A percentile compares a stretch with the other conserved stretches of the same genome.
Evolutionary conservation across 139 green algal species (phyloP).

Genomic region (Chlamydomonas asymmetrica): DNA sequence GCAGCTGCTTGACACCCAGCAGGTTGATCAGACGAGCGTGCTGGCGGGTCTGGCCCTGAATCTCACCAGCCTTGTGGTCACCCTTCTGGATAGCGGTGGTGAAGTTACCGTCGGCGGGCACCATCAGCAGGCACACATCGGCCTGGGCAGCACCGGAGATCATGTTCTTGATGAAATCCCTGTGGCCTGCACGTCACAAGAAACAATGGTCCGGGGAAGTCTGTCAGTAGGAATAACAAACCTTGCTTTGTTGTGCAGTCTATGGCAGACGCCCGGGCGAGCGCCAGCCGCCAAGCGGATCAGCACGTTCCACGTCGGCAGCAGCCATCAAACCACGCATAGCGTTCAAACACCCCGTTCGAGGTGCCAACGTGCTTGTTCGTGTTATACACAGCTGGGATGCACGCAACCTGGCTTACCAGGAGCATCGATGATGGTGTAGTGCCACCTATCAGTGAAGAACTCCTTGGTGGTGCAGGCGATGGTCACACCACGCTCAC

Average conservation of each 20-base stretch:
- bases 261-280: too few relatives aligned
- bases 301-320: too few relatives aligned
- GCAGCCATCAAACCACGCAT: too few relatives aligned
- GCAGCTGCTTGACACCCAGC: slow-evolving; percentile 98
- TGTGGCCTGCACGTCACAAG: slow-evolving; percentile 87
- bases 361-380: too few relatives aligned
- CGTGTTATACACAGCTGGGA: too few relatives aligned
- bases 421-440: slow-evolving; percentile 96
- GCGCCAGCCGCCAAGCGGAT: too few relatives aligned
- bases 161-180: slow-evolving; percentile 99
- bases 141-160: slow-evolving; percentile 97
- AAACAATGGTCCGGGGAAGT: too few relatives aligned
- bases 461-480: slow-evolving; percentile 99
- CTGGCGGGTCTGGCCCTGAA: slow-evolving; percentile 99
- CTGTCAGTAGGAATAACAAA: too few relatives aligned
- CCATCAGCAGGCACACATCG: slow-evolving; percentile 89
- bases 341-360: too few relatives aligned
- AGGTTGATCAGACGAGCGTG: slow-evolving; percentile 97
- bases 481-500: slow-evolving; percentile 94
- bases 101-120: slow-evolving; percentile 92
- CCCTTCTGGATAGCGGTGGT: slow-evolving; percentile 97
- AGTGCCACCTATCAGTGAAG: slow-evolving; percentile 98
- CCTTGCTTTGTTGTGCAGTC: too few relatives aligned
- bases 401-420: slow-evolving; percentile 54
- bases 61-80: slow-evolving; percentile 94